Base-by-base conservation (phyloP, 139 green algal species). In the Ettlia oleoabundans region DNA sequence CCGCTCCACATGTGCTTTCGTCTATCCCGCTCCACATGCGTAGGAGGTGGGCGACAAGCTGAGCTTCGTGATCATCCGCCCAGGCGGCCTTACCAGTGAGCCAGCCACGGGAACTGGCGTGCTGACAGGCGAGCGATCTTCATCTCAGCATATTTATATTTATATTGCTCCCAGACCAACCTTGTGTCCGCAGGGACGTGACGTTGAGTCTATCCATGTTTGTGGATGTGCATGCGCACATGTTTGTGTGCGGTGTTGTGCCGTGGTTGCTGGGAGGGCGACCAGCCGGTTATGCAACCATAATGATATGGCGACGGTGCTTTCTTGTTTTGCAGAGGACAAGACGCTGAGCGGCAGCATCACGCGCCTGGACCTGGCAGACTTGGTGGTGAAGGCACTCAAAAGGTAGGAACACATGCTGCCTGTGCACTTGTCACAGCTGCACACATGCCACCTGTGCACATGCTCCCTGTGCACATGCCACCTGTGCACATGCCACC, bases 71-170 rank as follows among this genome's bases (percentile, higher is more conserved):
- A 99, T 99, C 82, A 89, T 99, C 33, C 89, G 96, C 22, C 96
- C 97, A 0, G 97, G 97, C 30, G 97, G 97, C 62, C 89, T 99
- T 1, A 95, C 95, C 68, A 95, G 83, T 2, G 96, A 99, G 64
- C 55, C 89, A n/a, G 84, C 88, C 28, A 98, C 94, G 0, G 92
- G 92, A 41, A 94, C 76, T 2, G 95, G 86, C 18, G 89, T 98
- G n/a, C 87, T 98, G 69, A 98, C 96, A 22, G 71, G 71, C 65
- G 21, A 10, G 63, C 13, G 13, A 38, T 0, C 1, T 40, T 9
- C 30, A 15, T 22, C 3, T n/a, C 47, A 15, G 47, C 47, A 10
- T 15, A 24, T 58, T 10, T 58, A 58, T 58, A 15, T 24, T 58
- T 15, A 10, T 15, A 58, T 15, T 58, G 13, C 13, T 58, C 13